These are phyloP conservation scores for Pueraria montana DNA, from an alignment of 306 rosid species.

Conservation along the genomic window DNA sequence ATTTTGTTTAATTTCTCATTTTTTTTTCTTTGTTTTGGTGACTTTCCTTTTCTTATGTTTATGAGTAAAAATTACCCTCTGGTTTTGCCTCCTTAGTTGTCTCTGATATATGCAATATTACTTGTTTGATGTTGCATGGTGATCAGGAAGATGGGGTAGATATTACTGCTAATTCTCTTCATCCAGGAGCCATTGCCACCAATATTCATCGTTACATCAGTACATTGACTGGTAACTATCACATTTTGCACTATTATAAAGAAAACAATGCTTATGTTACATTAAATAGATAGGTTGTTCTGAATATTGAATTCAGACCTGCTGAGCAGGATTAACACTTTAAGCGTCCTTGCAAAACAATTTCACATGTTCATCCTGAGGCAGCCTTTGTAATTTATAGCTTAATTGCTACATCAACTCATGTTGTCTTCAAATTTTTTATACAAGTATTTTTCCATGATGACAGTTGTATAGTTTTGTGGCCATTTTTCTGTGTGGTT, in stretches of 20 bases:
- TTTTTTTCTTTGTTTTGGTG: neutral
- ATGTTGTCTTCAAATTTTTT: neutral
- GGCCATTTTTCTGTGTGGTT: conserved; percentile 7
- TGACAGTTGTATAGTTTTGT: neutral
- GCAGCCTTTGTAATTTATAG: neutral
- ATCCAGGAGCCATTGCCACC: conserved; percentile 76
- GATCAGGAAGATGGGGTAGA: conserved; percentile 73
- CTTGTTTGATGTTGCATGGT: conserved; percentile 42
- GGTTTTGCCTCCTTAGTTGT: conserved; percentile 16
- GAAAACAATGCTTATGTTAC: neutral
- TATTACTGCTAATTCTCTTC: conserved; percentile 87
- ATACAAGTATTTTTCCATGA: neutral
- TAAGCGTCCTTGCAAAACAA: neutral
- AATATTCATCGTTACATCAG: conserved; percentile 66
- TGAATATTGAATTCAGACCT: neutral
- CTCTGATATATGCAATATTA: conserved; percentile 27
- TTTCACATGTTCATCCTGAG: neutral
- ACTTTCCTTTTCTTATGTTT: neutral
- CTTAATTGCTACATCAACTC: neutral
- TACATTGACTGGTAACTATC: conserved; percentile 50
- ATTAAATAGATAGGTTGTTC: neutral
- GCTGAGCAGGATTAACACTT: neutral
- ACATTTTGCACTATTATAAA: neutral
- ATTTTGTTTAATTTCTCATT: neutral
- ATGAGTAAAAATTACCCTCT: neutral